Evolutionary conservation across 306 rosid species (phyloP), one percentile per base, ranked within the genome.

Genomic region (Fragaria nilgerrensis): DNA sequence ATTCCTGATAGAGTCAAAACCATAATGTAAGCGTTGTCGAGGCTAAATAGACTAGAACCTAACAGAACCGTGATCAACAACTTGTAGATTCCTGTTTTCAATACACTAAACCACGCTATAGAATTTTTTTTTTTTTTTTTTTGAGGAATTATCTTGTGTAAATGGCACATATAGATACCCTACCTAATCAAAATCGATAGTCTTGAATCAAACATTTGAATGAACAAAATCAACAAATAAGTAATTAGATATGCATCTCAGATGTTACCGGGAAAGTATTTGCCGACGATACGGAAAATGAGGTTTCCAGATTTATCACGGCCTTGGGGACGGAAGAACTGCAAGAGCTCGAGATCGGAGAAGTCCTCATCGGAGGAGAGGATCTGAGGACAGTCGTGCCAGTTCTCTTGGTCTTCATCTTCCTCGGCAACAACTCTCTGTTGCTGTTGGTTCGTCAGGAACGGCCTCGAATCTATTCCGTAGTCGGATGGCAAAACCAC

Each of bases 361-460:
- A 95, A 95, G 77, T 95, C 99, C 74, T 95, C 99, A 61, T 95
- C 93, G 52, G 96, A 83, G 62, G 76, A 77, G 41, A 89, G 94
- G 76, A 78, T 36, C 70, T 90, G 97, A 39, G 96, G 76, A 73
- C 98, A 95, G 11, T 92, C 97, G 55, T 95, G 92, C 96, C 92
- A 95, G 2, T 59, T 88, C 13, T 95, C 98, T 37, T 82, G 85
- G 45, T 86, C 87, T 78, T 95, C 97, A 49, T 81, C 86, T 59
- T 86, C 88, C 76, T 82, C 86, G 1, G 8, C 20, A 17, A 25
- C 73, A 34, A 67, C 82, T 45, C 66, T 20, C 25, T 72, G 82
- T 22, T 29, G 19, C 25, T 72, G 82, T 22, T 29, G 22, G 22
- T 71, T 79, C 27, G 80, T 5, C 76, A 95, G 79, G 76, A 95